Evolutionary conservation across 345 rosid genomes (phyloP).

Genomic region (Populus nigra): DNA sequence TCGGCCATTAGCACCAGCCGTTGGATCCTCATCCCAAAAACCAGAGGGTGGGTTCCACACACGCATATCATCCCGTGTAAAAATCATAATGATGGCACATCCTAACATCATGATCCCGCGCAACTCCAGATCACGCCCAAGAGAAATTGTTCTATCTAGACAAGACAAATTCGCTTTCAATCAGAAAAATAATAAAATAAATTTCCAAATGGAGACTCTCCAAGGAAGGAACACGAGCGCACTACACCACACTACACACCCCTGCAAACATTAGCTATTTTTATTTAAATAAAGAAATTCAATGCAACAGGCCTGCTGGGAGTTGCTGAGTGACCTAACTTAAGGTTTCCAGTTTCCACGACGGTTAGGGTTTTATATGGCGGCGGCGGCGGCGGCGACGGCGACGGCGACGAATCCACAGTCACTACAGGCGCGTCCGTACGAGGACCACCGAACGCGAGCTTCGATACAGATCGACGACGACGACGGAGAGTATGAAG

Average conservation of each 20-base stretch:
- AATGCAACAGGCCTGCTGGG: constrained; percentile 30
- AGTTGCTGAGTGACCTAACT: background rate
- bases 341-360: constrained; percentile 12
- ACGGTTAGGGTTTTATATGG: constrained; percentile 30
- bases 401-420: constrained; percentile 38
- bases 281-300: background rate
- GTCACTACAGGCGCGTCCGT: constrained; percentile 49
- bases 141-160: background rate
- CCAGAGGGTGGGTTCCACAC: background rate
- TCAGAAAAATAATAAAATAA: background rate
- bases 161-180: background rate
- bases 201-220: constrained; percentile 30
- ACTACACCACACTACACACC: background rate
- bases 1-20: background rate
- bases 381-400: constrained; percentile 33
- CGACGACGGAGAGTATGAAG: constrained; percentile 48
- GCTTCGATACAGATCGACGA: constrained; percentile 42
- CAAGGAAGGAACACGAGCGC: constrained; percentile 31
- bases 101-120: background rate
- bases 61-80: background rate
- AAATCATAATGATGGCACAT: background rate
- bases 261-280: constrained; percentile 35
- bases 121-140: background rate
- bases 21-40: background rate
- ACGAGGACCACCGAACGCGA: constrained; percentile 28